These are phyloP conservation scores for Crepidotus sp. DNA, from an alignment of 1,284 basidiomycete genomes.

Conservation along the genomic window DNA sequence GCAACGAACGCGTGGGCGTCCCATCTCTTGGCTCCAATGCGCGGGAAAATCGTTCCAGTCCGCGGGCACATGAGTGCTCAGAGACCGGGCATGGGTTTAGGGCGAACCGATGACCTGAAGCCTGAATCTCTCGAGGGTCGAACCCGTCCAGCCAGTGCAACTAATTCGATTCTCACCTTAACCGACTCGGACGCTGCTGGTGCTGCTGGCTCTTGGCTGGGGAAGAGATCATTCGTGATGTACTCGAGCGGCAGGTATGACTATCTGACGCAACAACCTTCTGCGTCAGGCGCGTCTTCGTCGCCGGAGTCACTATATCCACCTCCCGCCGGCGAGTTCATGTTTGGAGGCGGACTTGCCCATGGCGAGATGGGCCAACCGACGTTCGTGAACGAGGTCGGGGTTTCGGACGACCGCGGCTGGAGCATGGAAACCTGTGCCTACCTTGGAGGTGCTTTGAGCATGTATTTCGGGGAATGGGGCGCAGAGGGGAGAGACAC, in stretches of 20 bases:
- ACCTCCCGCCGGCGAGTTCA: conserved; percentile 38
- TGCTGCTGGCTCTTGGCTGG: conserved; percentile 22
- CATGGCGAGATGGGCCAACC: conserved; percentile 22
- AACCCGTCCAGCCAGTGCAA: conserved; percentile 1
- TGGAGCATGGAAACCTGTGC: conserved; percentile 34
- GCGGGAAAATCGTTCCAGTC: conserved; percentile 44
- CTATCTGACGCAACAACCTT: conserved; percentile 64
- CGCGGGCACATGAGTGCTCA: conserved; percentile 65
- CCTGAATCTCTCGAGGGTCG: not conserved
- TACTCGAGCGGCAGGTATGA: conserved; percentile 44
- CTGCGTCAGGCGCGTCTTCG: conserved; percentile 21
- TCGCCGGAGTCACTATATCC: conserved; percentile 11
- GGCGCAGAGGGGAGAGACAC: conserved; percentile 30
- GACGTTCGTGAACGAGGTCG: conserved; percentile 30
- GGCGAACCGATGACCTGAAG: conserved; percentile 18
- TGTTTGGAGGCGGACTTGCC: conserved; percentile 51
- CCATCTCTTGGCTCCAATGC: conserved; percentile 60
- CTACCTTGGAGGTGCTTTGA: conserved; percentile 40
- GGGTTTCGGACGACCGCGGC: conserved; percentile 35
- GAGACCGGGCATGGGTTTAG: conserved; percentile 35
- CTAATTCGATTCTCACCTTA: conserved; percentile 9
- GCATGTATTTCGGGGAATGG: conserved; percentile 34
- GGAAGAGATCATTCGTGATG: conserved; percentile 49
- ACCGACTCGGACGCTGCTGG: not conserved
- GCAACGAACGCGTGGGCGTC: conserved; percentile 73